Conservation (phyloP, 768 basidiomycete species). For the Crassisporium funariophilum region DNA sequence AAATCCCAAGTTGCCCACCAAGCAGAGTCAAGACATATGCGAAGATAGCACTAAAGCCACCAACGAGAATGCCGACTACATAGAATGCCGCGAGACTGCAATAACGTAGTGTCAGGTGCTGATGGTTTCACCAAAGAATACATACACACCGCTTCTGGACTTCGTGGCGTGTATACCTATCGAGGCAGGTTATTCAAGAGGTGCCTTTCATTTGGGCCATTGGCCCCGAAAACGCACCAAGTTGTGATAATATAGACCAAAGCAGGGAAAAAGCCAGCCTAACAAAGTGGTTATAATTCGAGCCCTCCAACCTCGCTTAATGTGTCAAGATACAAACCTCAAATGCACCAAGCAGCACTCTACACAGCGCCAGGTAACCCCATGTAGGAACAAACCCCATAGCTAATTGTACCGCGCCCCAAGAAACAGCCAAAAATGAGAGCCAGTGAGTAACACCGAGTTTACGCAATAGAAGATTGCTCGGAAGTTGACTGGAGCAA, state of each 20-base stretch:
- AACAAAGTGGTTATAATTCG: not conserved
- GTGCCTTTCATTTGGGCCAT: not conserved
- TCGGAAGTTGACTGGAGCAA: slow-evolving; percentile 41
- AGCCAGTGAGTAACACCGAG: slow-evolving; percentile 45
- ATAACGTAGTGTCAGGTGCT: slow-evolving; percentile 4
- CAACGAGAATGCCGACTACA: slow-evolving; percentile 41
- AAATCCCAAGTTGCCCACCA: slow-evolving; percentile 40
- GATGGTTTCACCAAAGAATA: not conserved
- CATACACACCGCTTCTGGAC: slow-evolving; percentile 47
- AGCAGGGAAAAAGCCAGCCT: slow-evolving; percentile 56
- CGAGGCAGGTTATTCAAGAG: not conserved
- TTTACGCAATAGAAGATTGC: slow-evolving; percentile 44
- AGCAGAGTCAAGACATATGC: slow-evolving; percentile 46
- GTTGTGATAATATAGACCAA: slow-evolving; percentile 51
- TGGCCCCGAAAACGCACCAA: slow-evolving; percentile 34
- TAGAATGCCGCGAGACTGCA: slow-evolving; percentile 51
- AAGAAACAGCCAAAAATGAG: slow-evolving; percentile 43
- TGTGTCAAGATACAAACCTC: slow-evolving; percentile 36
- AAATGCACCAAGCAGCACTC: slow-evolving; percentile 43
- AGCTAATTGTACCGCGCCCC: slow-evolving; percentile 45
- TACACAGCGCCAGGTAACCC: slow-evolving; percentile 40
- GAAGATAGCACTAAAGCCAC: slow-evolving; percentile 51
- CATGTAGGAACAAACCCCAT: slow-evolving; percentile 51
- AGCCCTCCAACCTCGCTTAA: too few relatives aligned
- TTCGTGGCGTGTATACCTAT: slow-evolving; percentile 53